Evolutionary conservation across 2,329 filamentous ascomycete species (phyloP).

Genomic region (Metarhizium sp.): DNA sequence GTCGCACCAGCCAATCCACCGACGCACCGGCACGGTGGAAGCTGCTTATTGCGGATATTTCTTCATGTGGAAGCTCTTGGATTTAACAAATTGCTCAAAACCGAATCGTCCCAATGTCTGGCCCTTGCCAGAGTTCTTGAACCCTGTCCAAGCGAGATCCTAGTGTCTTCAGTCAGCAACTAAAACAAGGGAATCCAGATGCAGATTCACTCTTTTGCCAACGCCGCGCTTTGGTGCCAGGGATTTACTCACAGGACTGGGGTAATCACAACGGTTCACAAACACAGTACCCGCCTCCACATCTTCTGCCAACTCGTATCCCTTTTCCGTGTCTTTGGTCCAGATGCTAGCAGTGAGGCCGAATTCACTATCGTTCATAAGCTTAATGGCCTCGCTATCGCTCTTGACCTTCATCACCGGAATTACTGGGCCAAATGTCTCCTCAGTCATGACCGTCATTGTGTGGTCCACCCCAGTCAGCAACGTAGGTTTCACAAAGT

Average conservation of each 20-base stretch:
- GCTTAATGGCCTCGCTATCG: slow-evolving; percentile 69
- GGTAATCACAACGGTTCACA: slow-evolving; percentile 89
- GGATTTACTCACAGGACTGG: slow-evolving; percentile 63
- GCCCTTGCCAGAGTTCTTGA: slow-evolving; percentile 94
- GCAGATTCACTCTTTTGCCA: no score
- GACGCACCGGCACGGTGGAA: not conserved
- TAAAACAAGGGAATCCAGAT: not conserved
- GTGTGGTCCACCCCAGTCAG: slow-evolving; percentile 69
- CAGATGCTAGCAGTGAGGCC: slow-evolving; percentile 94
- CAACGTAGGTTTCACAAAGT: slow-evolving; percentile 81
- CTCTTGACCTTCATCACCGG: slow-evolving; percentile 77
- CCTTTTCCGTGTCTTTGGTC: slow-evolving; percentile 76
- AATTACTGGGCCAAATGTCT: slow-evolving; percentile 92
- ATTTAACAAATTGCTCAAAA: slow-evolving; percentile 91
- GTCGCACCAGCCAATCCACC: not conserved
- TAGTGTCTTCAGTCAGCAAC: slow-evolving; percentile 22
- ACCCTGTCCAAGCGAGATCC: slow-evolving; percentile 94
- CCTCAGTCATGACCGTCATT: slow-evolving; percentile 85
- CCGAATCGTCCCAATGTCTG: slow-evolving; percentile 83
- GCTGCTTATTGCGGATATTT: slow-evolving; percentile 54
- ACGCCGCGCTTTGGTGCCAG: not conserved
- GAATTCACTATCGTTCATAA: slow-evolving; percentile 95
- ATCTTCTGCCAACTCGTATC: slow-evolving; percentile 65
- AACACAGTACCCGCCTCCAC: slow-evolving; percentile 94
- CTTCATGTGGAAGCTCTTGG: slow-evolving; percentile 94